Evolutionary conservation across 2,329 filamentous ascomycete species (phyloP).

Genomic region (Trichophyton equinum): DNA sequence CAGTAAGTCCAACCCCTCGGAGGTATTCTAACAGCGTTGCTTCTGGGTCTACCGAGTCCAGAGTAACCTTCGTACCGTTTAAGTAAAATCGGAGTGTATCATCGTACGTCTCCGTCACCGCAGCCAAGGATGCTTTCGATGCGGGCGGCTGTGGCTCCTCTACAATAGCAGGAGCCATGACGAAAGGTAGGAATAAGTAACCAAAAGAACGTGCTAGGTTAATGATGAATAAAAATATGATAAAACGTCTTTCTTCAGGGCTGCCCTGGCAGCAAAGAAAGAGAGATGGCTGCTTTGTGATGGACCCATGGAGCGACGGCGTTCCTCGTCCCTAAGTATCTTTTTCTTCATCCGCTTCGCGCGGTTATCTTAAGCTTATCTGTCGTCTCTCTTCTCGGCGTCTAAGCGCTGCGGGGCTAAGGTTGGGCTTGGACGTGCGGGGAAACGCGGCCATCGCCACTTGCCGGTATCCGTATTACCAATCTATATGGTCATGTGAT

Average conservation of each 20-base stretch:
- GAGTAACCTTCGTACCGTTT: constrained; percentile 77
- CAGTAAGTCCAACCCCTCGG: constrained; percentile 80
- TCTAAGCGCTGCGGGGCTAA: background rate
- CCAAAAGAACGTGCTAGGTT: background rate
- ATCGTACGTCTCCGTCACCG: constrained; percentile 65
- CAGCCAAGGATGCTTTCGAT: constrained; percentile 33
- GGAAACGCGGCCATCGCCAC: constrained; percentile 23
- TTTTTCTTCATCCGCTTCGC: background rate
- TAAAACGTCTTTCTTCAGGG: background rate
- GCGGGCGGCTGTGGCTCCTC: constrained; percentile 32
- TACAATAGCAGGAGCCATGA: constrained; percentile 48
- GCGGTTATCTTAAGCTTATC: constrained; percentile 4
- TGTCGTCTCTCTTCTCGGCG: background rate
- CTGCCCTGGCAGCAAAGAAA: background rate
- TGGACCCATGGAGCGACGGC: no score
- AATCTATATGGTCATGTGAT: background rate
- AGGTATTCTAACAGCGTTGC: constrained; percentile 87
- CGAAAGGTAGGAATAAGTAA: background rate
- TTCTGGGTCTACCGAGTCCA: constrained; percentile 83
- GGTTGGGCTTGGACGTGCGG: background rate
- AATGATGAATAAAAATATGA: background rate
- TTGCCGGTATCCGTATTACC: constrained; percentile 18
- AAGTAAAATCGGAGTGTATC: constrained; percentile 87
- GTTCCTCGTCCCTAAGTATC: no score
- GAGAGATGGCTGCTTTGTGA: background rate